Percentiles rank a stretch among this genome's conserved stretches.
Evolutionary conservation across 2,329 filamentous ascomycete genomes (phyloP).

Genomic region (Apiospora marii): DNA sequence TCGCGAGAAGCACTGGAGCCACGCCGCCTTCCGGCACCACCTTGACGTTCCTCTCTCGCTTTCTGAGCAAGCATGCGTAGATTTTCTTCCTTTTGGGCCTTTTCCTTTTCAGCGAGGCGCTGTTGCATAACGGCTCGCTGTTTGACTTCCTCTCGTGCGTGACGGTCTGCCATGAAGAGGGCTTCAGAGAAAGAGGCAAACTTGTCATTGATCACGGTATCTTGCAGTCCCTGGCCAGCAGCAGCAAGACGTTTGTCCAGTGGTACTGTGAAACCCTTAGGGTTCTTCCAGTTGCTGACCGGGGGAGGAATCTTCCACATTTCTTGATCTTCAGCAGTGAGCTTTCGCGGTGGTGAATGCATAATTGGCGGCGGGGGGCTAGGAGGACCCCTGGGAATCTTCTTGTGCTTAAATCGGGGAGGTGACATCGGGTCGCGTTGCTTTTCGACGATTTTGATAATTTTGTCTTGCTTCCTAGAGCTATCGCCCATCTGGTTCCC

Average conservation of each 20-base stretch:
- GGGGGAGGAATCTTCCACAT: conserved; percentile 87
- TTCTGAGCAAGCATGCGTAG: conserved; percentile 88
- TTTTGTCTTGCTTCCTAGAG: conserved; percentile 87
- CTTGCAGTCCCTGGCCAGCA: conserved; percentile 89
- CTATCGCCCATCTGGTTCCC: conserved; percentile 95
- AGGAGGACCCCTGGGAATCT: conserved; percentile 73
- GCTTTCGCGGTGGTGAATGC: conserved; percentile 91
- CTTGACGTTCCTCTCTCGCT: conserved; percentile 81
- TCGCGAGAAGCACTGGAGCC: conserved; percentile 50
- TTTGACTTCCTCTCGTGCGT: conserved; percentile 94
- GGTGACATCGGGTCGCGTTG: conserved; percentile 96
- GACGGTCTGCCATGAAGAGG: conserved; percentile 90
- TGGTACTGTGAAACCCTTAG: conserved; percentile 96
- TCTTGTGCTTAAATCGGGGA: conserved; percentile 98
- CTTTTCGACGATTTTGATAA: conserved; percentile 97
- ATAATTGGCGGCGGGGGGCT: conserved; percentile 88
- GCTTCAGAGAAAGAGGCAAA: conserved; percentile 97
- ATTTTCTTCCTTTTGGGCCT: conserved; percentile 91
- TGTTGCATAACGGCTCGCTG: conserved; percentile 95
- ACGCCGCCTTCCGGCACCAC: conserved; percentile 55
- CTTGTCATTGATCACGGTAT: conserved; percentile 97
- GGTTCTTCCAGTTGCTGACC: conserved; percentile 25
- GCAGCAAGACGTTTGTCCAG: conserved; percentile 95
- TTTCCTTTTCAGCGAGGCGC: conserved; percentile 94
- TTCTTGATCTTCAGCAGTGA: conserved; percentile 97